These are phyloP conservation scores for Oxytropis ochrocephala DNA, from an alignment of 306 rosid species.

Conservation along the genomic window DNA sequence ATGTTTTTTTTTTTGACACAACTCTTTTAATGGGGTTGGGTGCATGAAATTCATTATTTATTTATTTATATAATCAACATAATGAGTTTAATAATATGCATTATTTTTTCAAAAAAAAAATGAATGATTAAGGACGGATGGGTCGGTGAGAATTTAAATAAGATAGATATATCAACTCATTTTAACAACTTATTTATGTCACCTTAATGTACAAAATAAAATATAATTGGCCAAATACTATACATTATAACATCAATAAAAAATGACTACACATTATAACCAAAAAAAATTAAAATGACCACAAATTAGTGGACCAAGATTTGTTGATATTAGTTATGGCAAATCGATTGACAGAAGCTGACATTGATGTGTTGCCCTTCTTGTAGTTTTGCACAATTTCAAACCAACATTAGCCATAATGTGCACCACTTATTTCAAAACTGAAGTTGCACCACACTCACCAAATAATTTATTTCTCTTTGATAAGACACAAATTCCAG, in stretches of 20 bases:
- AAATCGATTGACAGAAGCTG: not conserved
- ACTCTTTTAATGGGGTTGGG: conserved; percentile 7
- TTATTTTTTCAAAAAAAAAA: too few species aligned
- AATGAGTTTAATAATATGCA: not conserved
- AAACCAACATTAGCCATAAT: not conserved
- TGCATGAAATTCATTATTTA: conserved; percentile 11
- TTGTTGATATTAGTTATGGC: not conserved
- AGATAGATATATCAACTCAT: not conserved
- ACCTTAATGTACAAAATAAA: not conserved
- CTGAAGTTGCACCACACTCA: not conserved
- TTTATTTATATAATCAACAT: not conserved
- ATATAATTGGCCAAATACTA: too few species aligned
- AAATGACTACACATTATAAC: not conserved
- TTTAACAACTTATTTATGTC: not conserved
- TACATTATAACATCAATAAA: not conserved
- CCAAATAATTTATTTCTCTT: conserved; percentile 12
- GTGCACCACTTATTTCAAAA: not conserved
- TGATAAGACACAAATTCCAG: not conserved
- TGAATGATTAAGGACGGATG: not conserved
- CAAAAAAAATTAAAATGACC: not conserved
- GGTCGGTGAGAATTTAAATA: not conserved
- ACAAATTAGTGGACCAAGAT: conserved; percentile 7
- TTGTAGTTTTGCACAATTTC: conserved; percentile 1
- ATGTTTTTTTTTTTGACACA: too few species aligned
- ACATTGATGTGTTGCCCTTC: not conserved